These are phyloP conservation scores for Sporobolomyces phaffii DNA, from an alignment of 768 basidiomycete species.

Conservation along the genomic window DNA sequence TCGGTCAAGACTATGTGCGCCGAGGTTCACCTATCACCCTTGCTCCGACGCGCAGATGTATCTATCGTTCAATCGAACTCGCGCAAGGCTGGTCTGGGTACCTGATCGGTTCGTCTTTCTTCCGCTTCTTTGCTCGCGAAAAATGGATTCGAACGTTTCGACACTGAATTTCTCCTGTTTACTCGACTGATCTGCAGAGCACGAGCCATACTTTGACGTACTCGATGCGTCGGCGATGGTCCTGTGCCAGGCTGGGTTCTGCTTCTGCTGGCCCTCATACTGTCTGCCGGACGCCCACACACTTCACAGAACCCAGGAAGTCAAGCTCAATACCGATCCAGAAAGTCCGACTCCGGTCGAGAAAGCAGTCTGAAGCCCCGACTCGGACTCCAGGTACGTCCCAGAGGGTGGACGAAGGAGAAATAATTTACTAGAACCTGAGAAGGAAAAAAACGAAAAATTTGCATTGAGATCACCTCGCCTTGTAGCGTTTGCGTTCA, in stretches of 20 bases:
- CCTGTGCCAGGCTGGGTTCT: slow-evolving; percentile 14
- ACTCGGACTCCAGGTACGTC: too few relatives aligned
- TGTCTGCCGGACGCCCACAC: slow-evolving; percentile 1
- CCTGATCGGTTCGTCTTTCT: slow-evolving; percentile 17
- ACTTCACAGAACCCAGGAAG: not conserved
- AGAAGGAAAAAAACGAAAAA: too few relatives aligned
- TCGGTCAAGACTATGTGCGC: not conserved
- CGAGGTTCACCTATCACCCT: too few relatives aligned
- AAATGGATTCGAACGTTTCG: not conserved
- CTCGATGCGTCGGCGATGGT: slow-evolving; percentile 28
- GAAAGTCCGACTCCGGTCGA: not conserved
- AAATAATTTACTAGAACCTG: too few relatives aligned
- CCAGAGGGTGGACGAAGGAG: too few relatives aligned
- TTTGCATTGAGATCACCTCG: too few relatives aligned
- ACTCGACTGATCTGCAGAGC: too few relatives aligned
- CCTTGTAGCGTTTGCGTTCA: too few relatives aligned
- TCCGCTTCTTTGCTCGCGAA: not conserved
- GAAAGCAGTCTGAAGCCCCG: too few relatives aligned
- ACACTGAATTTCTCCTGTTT: not conserved
- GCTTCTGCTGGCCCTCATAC: slow-evolving; percentile 10
- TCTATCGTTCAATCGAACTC: slow-evolving; percentile 21
- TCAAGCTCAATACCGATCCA: not conserved
- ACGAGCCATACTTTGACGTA: slow-evolving; percentile 18
- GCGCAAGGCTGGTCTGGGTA: slow-evolving; percentile 24
- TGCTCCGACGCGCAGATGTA: not conserved